Percentiles rank a stretch among this genome's conserved stretches.
Evolutionary conservation across 441 rosid species (phyloP).

Genomic region (Eruca vesicaria): DNA sequence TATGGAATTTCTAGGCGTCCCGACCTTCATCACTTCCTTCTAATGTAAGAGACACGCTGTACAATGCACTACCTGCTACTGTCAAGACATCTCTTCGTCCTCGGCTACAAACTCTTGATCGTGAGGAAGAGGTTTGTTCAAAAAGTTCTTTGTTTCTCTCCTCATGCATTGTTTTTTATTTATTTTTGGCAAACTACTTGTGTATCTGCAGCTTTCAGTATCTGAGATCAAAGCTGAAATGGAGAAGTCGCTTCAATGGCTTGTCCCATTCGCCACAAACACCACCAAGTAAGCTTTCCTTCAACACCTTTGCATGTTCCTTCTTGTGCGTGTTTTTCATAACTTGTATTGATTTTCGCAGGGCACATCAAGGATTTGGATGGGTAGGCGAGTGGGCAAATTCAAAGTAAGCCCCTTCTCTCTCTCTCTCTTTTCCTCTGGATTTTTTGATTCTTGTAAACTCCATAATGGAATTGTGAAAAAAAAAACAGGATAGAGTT

Average conservation of each 20-base stretch:
- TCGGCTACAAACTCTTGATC: slow-evolving; percentile 45
- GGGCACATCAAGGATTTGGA: slow-evolving; percentile 96
- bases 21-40: slow-evolving; percentile 81
- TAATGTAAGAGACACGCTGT: slow-evolving; percentile 73
- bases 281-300: slow-evolving; percentile 62
- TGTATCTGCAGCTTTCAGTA: slow-evolving; percentile 55
- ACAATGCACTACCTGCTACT: slow-evolving; percentile 64
- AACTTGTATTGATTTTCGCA: slow-evolving; percentile 23
- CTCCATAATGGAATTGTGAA: neutral
- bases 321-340: slow-evolving; percentile 1
- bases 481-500: slow-evolving; percentile 63
- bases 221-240: slow-evolving; percentile 74
- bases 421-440: neutral
- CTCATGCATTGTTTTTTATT: neutral
- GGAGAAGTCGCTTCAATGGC: slow-evolving; percentile 87
- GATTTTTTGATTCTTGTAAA: no score
- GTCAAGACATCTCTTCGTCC: slow-evolving; percentile 76
- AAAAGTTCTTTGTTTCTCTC: neutral
- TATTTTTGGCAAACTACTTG: slow-evolving; percentile 5
- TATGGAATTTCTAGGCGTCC: slow-evolving; percentile 50
- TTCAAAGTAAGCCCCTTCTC: slow-evolving; percentile 54
- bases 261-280: slow-evolving; percentile 73
- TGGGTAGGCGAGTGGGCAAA: slow-evolving; percentile 99
- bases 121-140: slow-evolving; percentile 65
- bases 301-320: slow-evolving; percentile 1